Evolutionary conservation across 2,329 filamentous ascomycete species (phyloP).

Genomic region (Verticillium nubilum): DNA sequence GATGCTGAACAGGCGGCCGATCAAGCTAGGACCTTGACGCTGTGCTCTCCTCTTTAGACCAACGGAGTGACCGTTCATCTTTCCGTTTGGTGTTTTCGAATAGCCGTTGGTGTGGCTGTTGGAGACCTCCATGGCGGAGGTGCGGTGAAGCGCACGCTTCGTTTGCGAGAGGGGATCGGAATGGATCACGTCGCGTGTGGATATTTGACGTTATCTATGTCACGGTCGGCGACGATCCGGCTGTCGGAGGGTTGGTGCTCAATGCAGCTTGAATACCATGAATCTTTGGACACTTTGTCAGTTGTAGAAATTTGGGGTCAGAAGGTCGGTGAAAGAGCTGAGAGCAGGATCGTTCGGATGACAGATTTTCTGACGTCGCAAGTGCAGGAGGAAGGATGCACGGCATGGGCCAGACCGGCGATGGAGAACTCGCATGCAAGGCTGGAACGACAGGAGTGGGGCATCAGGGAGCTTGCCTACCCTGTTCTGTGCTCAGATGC

Average conservation of each 20-base stretch:
- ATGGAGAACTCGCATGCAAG: neutral
- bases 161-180: neutral
- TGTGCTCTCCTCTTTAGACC: slow-evolving; percentile 22
- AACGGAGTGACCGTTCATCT: slow-evolving; percentile 26
- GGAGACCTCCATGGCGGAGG: slow-evolving; percentile 29
- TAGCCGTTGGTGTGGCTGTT: slow-evolving; percentile 32
- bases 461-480: neutral
- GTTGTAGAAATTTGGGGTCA: neutral
- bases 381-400: neutral
- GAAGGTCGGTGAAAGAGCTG: neutral
- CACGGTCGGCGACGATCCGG: neutral
- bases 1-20: slow-evolving; percentile 39
- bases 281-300: neutral
- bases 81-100: slow-evolving; percentile 13
- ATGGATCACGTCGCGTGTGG: neutral
- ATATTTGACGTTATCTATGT: neutral
- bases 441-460: neutral
- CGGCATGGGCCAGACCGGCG: neutral
- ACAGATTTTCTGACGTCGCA: neutral
- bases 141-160: neutral
- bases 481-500: neutral
- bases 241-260: neutral
- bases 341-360: neutral
- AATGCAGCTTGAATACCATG: neutral
- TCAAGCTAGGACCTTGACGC: slow-evolving; percentile 20